phyloP scores from a whole-genome alignment of 306 rosid genomes.

The Pyrus communis region DNA sequence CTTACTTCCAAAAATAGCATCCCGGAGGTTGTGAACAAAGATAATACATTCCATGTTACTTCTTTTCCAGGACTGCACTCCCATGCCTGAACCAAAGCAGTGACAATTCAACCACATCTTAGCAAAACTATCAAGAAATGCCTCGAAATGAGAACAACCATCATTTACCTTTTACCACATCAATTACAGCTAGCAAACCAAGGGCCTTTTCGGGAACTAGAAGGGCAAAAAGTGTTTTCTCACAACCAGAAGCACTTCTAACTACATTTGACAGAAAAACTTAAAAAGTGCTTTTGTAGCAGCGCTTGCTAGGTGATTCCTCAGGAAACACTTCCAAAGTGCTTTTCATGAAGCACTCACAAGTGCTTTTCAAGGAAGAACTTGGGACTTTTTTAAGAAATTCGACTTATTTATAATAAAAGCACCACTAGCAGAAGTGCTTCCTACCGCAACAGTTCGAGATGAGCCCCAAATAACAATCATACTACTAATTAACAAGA shows the following conservation, averaged over 20 bases:
- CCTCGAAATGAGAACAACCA: background rate
- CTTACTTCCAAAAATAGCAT: conserved; percentile 97
- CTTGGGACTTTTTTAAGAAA: background rate
- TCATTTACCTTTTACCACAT: background rate
- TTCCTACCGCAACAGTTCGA: background rate
- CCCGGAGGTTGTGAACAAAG: conserved; percentile 80
- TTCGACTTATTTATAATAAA: background rate
- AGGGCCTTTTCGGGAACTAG: background rate
- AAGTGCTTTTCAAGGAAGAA: too few species aligned
- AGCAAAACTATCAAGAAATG: background rate
- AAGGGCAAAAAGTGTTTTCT: background rate
- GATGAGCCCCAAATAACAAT: background rate
- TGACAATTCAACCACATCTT: conserved; percentile 13
- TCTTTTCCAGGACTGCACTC: conserved; percentile 77
- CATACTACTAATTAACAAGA: background rate
- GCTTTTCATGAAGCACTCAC: too few species aligned
- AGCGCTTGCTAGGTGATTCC: background rate
- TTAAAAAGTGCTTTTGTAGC: background rate
- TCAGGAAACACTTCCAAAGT: too few species aligned
- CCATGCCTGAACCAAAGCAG: conserved; percentile 51
- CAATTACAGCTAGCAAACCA: background rate
- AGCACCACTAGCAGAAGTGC: background rate
- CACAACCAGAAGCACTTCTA: background rate
- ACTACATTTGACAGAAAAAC: background rate
- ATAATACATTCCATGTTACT: conserved; percentile 63